Percentiles rank a stretch among this genome's conserved stretches.
Evolutionary conservation across 108 stramenopile species (phyloP).

Genomic region (Craspedostauros australis): DNA sequence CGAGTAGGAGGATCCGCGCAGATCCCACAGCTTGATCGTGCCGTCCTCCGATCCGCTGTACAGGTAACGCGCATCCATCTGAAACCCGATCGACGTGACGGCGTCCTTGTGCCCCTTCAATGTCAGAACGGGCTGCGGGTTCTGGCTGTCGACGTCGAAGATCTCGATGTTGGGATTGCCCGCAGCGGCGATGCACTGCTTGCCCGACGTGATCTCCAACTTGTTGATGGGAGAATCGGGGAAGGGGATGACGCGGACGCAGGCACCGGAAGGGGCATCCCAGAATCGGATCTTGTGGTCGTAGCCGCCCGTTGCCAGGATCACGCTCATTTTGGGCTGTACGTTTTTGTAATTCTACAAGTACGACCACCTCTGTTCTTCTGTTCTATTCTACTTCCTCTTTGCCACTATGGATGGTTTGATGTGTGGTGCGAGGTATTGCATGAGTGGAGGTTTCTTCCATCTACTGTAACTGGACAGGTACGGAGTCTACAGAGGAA

Average conservation of each 20-base stretch:
- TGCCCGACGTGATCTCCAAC: constrained; percentile 95
- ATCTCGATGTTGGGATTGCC: constrained; percentile 86
- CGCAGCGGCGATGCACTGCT: constrained; percentile 90
- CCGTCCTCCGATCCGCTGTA: constrained; percentile 84
- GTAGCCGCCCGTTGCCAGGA: constrained; percentile 95
- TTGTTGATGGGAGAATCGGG: constrained; percentile 91
- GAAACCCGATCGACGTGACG: constrained; percentile 95
- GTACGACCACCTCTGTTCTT: no score
- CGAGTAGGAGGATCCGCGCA: constrained; percentile 80
- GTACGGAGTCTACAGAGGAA: no score
- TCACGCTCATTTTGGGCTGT: constrained; percentile 91
- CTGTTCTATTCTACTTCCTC: no score
- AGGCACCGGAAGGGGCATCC: constrained; percentile 92
- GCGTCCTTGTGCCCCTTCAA: constrained; percentile 83
- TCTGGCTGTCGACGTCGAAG: not conserved
- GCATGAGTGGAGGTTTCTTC: no score
- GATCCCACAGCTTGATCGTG: constrained; percentile 90
- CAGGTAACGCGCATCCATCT: constrained; percentile 89
- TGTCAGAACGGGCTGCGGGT: constrained; percentile 61
- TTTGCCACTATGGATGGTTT: no score
- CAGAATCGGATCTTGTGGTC: constrained; percentile 98
- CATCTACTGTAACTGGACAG: no score
- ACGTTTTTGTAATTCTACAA: no score
- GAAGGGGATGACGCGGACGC: constrained; percentile 83
- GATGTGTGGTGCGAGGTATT: no score